Evolutionary conservation across 768 basidiomycete genomes (phyloP), one percentile per base, ranked within the genome.

Genomic region (Auriscalpium orientale): DNA sequence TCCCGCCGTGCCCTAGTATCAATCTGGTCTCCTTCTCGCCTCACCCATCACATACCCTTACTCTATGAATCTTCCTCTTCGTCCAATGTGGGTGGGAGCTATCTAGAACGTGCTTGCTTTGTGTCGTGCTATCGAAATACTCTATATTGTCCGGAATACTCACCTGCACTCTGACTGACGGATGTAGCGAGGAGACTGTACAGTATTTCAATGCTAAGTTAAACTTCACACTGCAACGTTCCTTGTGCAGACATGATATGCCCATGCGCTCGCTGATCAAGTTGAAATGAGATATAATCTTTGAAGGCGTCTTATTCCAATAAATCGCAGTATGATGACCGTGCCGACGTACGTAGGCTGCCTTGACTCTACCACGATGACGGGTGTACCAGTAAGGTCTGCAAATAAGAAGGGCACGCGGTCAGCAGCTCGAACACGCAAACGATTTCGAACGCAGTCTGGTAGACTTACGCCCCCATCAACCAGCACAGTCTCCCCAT

Each of bases 401-500:
- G 18, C 16, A 3, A 37, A 38, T 5, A 7, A 7, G n/a, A 18
- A 9, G n/a, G n/a, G n/a, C 21, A 49, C 15, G n/a, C n/a, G 3
- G 28, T 48, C 10, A 36, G 51, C 18, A 40, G 43, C 20, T 33
- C 65, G 10, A 16, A 35, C 35, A n/a, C n/a, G n/a, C n/a, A n/a
- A n/a, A n/a, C n/a, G n/a, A n/a, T n/a, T n/a, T n/a, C n/a, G n/a
- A n/a, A n/a, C n/a, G n/a, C 2, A 13, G 37, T 53, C 22, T 37
- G 21, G 21, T 34, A 16, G 45, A 74, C 76, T 64, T 64, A 78
- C 75, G 10, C 77, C 76, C 21, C 77, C 77, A 56, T 79, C 77
- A 47, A 79, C 74, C 37, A 78, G 59, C 7, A 79, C 76, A 13
- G 76, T 77, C 64, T 77, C 76, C 1, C 36, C 76, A 52, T 76